phyloP scores from a whole-genome alignment of 306 rosid genomes.

The Adenanthera pavonina region DNA sequence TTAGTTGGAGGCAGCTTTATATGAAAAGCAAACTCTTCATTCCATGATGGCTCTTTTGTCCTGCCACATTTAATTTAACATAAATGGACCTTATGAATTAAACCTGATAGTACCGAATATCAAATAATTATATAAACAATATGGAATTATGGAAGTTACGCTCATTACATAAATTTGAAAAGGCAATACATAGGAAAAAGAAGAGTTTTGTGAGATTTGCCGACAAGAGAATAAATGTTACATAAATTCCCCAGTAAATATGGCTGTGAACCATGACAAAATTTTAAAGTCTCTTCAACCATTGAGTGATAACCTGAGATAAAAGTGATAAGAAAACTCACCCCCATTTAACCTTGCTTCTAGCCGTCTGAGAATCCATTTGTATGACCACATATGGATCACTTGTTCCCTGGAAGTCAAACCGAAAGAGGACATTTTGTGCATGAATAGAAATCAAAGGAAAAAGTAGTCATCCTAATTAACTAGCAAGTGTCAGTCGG shows the following conservation, averaged over 20 bases:
- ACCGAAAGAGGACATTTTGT: conserved; percentile 30
- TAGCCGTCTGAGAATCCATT: conserved; percentile 80
- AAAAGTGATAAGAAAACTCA: conserved; percentile 47
- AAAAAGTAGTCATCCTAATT: conserved; percentile 15
- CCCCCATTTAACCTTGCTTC: conserved; percentile 95
- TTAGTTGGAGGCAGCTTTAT: conserved; percentile 67
- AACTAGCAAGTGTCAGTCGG: background rate
- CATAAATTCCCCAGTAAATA: conserved; percentile 10
- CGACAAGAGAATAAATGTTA: background rate
- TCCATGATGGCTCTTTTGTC: conserved; percentile 89
- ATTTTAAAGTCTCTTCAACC: conserved; percentile 20
- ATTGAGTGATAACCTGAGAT: conserved; percentile 20
- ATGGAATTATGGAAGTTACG: background rate
- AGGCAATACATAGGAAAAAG: conserved; percentile 17
- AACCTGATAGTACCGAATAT: background rate
- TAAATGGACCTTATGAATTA: conserved; percentile 18
- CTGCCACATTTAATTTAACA: conserved; percentile 55
- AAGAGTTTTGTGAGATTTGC: conserved; percentile 8
- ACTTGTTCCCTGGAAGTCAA: conserved; percentile 81
- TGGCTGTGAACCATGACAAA: conserved; percentile 24
- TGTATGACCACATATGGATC: conserved; percentile 89
- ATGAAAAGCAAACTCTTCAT: conserved; percentile 78
- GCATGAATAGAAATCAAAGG: conserved; percentile 25
- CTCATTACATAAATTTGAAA: conserved; percentile 9
- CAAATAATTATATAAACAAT: too few relatives aligned